A percentile compares a stretch with the other conserved stretches of the same genome.
phyloP scores from a whole-genome alignment of 169 alveolate genomes.

The Plasmodium chabaudi region DNA sequence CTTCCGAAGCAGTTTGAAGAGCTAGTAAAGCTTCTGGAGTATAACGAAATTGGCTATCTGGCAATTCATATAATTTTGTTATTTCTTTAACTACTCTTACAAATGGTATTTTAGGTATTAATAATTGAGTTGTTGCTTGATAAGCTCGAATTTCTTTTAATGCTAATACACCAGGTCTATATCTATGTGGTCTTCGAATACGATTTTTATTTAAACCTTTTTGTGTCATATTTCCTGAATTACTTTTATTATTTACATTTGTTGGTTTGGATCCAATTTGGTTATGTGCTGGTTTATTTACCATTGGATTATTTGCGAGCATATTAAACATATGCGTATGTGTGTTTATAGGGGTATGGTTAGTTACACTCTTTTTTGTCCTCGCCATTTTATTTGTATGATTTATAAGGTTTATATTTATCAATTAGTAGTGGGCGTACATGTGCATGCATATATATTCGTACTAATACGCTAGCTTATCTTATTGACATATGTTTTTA shows the following conservation, averaged over 20 bases:
- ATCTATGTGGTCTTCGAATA: constrained; percentile 64
- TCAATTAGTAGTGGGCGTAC: background rate
- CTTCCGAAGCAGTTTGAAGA: constrained; percentile 89
- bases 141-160: constrained; percentile 94
- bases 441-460: too few species aligned
- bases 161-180: constrained; percentile 92
- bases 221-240: constrained; percentile 5
- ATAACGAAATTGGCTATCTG: constrained; percentile 81
- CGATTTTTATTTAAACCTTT: constrained; percentile 20
- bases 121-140: constrained; percentile 93
- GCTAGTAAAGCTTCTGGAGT: constrained; percentile 88
- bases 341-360: constrained; percentile 24
- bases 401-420: too few species aligned
- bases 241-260: constrained; percentile 1
- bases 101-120: constrained; percentile 96
- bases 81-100: constrained; percentile 96
- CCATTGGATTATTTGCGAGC: constrained; percentile 12
- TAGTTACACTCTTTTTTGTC: constrained; percentile 40
- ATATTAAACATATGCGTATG: background rate
- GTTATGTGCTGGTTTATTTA: constrained; percentile 17
- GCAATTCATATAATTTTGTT: constrained; percentile 81
- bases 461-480: background rate
- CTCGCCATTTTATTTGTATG: constrained; percentile 15
- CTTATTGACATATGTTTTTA: too few species aligned
- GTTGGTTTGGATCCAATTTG: background rate